Percentiles rank a stretch among this genome's conserved stretches.
Evolutionary conservation across 2,329 filamentous ascomycete species (phyloP).

Genomic region (Monilinia laxa): DNA sequence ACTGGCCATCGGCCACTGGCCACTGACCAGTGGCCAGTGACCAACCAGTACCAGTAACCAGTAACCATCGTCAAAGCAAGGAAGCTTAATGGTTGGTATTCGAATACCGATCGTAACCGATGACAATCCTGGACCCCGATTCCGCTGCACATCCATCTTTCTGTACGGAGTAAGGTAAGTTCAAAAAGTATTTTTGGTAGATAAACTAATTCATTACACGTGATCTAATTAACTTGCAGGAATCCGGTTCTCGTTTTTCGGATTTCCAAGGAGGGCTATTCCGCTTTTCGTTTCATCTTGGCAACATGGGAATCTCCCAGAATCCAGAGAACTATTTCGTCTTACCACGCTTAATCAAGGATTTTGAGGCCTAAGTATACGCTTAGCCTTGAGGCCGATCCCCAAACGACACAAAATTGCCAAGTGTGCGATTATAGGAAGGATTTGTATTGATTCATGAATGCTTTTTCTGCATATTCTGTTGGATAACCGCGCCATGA

Average conservation of each 20-base stretch:
- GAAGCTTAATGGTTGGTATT: too few species aligned
- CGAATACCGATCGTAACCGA: not conserved
- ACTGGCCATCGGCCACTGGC: too few species aligned
- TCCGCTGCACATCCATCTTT: not conserved
- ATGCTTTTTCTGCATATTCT: not conserved
- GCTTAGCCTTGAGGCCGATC: not conserved
- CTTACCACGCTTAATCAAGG: not conserved
- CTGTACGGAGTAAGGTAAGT: not conserved
- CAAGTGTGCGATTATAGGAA: not conserved
- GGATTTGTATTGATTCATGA: slow-evolving; percentile 9
- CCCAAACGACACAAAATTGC: not conserved
- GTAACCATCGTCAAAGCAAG: not conserved
- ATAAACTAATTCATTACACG: not conserved
- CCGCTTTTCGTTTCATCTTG: not conserved
- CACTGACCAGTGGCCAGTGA: too few species aligned
- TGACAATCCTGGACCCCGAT: slow-evolving; percentile 4
- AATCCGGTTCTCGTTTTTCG: not conserved
- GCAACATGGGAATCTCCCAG: not conserved
- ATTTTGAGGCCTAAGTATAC: not conserved
- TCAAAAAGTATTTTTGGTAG: not conserved
- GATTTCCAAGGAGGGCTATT: not conserved
- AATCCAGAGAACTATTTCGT: not conserved
- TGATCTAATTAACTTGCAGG: not conserved
- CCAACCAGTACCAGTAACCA: too few species aligned
- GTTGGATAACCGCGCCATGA: not conserved